Conservation (phyloP, 192 early-diverging fungal genomes). For the Rhizophagus sp. region DNA sequence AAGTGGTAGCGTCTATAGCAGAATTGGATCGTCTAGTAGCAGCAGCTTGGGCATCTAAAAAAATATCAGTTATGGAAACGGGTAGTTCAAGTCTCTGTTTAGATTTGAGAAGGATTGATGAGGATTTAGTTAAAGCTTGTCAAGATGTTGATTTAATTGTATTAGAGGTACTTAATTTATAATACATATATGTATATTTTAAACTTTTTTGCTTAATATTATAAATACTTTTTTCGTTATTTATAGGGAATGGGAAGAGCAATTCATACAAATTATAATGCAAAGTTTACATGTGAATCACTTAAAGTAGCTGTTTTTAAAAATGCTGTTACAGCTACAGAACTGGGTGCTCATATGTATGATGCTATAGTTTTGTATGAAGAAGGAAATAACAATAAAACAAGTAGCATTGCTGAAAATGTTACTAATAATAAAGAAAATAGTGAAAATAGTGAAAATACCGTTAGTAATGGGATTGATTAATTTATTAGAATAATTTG, state of each 20-base stretch:
- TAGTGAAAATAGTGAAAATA: no score
- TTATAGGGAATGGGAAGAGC: slow-evolving; percentile 71
- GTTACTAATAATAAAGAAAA: no score
- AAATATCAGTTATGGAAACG: slow-evolving; percentile 61
- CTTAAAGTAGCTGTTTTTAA: slow-evolving; percentile 83
- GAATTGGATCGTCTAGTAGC: slow-evolving; percentile 47
- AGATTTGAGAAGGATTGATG: slow-evolving; percentile 65
- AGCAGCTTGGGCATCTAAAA: slow-evolving; percentile 30
- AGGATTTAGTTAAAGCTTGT: slow-evolving; percentile 54
- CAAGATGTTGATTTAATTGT: slow-evolving; percentile 70
- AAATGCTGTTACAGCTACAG: slow-evolving; percentile 66
- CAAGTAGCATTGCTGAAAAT: no score
- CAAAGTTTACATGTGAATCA: slow-evolving; percentile 67
- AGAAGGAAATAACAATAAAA: not conserved
- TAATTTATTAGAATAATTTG: no score
- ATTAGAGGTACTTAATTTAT: slow-evolving; percentile 55
- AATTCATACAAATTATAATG: slow-evolving; percentile 80
- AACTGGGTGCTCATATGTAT: slow-evolving; percentile 69
- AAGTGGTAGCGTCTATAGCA: slow-evolving; percentile 47
- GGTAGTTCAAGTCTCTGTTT: slow-evolving; percentile 74
- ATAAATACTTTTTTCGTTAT: slow-evolving; percentile 22
- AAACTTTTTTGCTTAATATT: no score
- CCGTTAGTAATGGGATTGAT: no score
- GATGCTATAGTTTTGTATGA: slow-evolving; percentile 59
- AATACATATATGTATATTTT: not conserved